Percentiles rank a stretch among this genome's conserved stretches.
phyloP scores from a whole-genome alignment of 176 grass and related monocot genomes.

The Oryza longistaminata region DNA sequence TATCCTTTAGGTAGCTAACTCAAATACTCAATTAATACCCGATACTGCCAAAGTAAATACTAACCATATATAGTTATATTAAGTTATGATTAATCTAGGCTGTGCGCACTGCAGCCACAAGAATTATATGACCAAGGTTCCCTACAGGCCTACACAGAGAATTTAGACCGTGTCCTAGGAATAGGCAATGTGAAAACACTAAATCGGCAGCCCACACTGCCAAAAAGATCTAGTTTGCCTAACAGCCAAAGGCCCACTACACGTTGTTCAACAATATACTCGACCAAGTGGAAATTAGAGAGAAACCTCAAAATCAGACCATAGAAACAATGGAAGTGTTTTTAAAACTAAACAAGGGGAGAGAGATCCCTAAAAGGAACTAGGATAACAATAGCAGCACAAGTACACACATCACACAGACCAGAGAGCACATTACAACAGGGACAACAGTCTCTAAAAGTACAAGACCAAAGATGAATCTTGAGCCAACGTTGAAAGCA shows the following conservation, averaged over 20 bases:
- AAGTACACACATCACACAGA: background rate
- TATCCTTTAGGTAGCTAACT: background rate
- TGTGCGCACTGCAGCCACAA: background rate
- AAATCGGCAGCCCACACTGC: background rate
- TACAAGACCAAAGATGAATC: background rate
- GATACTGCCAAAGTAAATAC: background rate
- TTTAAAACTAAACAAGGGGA: background rate
- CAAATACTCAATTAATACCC: background rate
- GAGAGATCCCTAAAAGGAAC: background rate
- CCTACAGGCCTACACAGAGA: background rate
- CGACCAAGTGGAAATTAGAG: background rate
- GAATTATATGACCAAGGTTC: background rate
- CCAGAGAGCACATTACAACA: too few species aligned
- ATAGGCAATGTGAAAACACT: background rate
- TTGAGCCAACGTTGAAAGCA: background rate
- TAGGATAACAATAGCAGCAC: background rate
- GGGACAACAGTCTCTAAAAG: too few species aligned
- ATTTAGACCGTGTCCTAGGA: background rate
- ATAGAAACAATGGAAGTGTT: background rate
- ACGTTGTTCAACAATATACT: background rate
- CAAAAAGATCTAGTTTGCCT: background rate
- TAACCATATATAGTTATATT: background rate
- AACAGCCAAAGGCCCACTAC: background rate
- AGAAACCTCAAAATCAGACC: background rate
- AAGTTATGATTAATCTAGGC: background rate